Evolutionary conservation across 75 land plant species (phyloP).

Genomic region (Larix kaempferi): DNA sequence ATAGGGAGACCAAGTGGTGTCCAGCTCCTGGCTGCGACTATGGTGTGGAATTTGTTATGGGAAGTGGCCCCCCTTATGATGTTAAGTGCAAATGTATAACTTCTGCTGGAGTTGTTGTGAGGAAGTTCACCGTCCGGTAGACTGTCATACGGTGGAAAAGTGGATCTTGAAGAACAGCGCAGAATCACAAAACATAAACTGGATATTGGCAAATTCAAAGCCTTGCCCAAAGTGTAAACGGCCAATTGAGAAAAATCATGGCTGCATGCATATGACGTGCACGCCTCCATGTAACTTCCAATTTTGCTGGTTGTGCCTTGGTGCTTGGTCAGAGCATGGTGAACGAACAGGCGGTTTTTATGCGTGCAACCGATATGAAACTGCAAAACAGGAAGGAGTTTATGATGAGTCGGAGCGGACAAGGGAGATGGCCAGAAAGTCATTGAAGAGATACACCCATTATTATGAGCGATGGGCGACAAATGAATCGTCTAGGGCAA

Average conservation of each 20-base stretch:
- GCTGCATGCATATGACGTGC: conserved; percentile 30
- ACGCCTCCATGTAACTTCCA: conserved; percentile 27
- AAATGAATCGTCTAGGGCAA: conserved; percentile 70
- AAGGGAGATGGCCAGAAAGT: conserved; percentile 23
- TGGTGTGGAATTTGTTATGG: conserved; percentile 75
- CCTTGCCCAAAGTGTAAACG: conserved; percentile 29
- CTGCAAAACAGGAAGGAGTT: conserved; percentile 16
- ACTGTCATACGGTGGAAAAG: too few species aligned
- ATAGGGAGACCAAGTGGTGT: conserved; percentile 92
- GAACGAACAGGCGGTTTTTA: conserved; percentile 26
- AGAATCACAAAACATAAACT: background rate
- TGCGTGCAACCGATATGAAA: conserved; percentile 23
- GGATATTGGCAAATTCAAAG: conserved; percentile 21
- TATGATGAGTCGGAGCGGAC: conserved; percentile 4
- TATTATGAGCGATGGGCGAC: conserved; percentile 32
- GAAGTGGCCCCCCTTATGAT: conserved; percentile 71
- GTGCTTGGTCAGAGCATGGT: conserved; percentile 27
- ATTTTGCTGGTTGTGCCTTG: conserved; percentile 26
- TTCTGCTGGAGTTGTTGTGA: conserved; percentile 46
- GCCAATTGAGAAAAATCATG: conserved; percentile 21
- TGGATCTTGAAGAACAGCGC: background rate
- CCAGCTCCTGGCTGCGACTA: conserved; percentile 95
- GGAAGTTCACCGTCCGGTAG: too few species aligned
- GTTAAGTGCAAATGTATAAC: conserved; percentile 74
- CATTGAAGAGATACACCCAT: conserved; percentile 23